These are phyloP conservation scores for Pezicula neosporulosa DNA, from an alignment of 2,329 filamentous ascomycete genomes.

Conservation along the genomic window DNA sequence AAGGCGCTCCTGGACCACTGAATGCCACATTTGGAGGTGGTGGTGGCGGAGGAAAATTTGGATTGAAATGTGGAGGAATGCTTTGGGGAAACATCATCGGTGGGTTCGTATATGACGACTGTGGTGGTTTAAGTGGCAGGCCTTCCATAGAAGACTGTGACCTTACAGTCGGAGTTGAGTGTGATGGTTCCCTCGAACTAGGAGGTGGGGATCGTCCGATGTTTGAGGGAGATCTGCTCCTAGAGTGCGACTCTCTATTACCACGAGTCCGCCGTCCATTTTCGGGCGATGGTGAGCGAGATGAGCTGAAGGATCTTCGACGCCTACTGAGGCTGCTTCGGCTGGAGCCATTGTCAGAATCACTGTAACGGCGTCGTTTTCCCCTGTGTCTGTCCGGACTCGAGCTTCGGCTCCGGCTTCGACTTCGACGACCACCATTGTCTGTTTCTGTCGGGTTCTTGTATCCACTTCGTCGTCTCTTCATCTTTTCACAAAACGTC, in stretches of 20 bases:
- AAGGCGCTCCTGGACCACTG: conserved; percentile 12
- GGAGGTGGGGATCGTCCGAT: conserved; percentile 8
- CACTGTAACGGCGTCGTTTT: conserved; percentile 24
- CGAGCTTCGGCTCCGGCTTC: conserved; percentile 18
- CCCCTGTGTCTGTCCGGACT: conserved; percentile 20
- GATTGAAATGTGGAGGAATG: neutral
- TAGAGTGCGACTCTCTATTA: conserved; percentile 14
- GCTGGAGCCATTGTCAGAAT: conserved; percentile 20
- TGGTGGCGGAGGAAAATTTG: conserved; percentile 2
- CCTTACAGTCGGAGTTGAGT: conserved; percentile 4
- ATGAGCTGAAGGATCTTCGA: conserved; percentile 26
- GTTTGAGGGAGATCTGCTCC: conserved; percentile 17
- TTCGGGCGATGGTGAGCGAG: conserved; percentile 22
- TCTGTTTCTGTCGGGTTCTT: conserved; percentile 10
- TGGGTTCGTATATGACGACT: conserved; percentile 3
- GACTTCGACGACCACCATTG: conserved; percentile 7
- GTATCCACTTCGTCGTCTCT: conserved; percentile 40
- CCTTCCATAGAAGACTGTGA: conserved; percentile 4
- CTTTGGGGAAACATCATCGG: conserved; percentile 1
- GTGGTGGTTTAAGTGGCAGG: conserved; percentile 10
- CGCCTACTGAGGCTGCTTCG: conserved; percentile 13
- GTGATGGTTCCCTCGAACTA: conserved; percentile 6
- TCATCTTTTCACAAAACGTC: conserved; percentile 79
- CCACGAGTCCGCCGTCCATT: conserved; percentile 4
- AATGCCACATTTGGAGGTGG: conserved; percentile 14